Conservation (phyloP, 2,329 filamentous ascomycete species). For the Dactylellina drechsleri region DNA sequence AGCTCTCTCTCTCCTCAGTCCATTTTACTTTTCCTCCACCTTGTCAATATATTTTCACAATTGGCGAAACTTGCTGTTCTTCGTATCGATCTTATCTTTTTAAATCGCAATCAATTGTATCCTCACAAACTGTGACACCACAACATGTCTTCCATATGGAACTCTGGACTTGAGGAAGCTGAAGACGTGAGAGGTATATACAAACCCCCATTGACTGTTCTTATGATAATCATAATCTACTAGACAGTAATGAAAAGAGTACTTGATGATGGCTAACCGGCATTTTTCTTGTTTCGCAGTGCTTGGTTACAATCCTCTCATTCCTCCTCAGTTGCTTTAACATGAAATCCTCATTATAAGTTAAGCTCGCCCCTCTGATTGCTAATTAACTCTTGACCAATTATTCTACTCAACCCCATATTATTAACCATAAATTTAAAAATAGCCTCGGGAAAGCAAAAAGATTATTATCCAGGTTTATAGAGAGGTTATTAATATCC, state of each 20-base stretch:
- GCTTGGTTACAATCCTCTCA: conserved; percentile 58
- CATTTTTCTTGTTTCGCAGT: conserved; percentile 44
- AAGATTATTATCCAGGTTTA: conserved; percentile 70
- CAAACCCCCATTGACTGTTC: background rate
- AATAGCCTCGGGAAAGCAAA: conserved; percentile 63
- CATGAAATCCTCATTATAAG: conserved; percentile 58
- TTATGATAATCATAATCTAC: conserved; percentile 1
- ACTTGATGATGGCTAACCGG: background rate
- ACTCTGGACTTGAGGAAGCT: conserved; percentile 54
- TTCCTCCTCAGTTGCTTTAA: conserved; percentile 57
- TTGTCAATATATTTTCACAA: background rate
- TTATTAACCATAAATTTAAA: conserved; percentile 17
- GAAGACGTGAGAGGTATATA: conserved; percentile 57
- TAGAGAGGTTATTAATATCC: conserved; percentile 70
- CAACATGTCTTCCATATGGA: conserved; percentile 51
- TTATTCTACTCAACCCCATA: conserved; percentile 4
- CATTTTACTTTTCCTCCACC: background rate
- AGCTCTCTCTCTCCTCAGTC: background rate
- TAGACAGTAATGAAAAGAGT: background rate
- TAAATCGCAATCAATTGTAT: background rate
- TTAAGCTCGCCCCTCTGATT: background rate
- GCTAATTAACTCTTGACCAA: background rate
- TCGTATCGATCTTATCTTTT: background rate
- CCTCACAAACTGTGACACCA: background rate
- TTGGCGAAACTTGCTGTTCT: background rate